phyloP scores from a whole-genome alignment of 2,329 filamentous ascomycete species.

The Hansfordia pulvinata region DNA sequence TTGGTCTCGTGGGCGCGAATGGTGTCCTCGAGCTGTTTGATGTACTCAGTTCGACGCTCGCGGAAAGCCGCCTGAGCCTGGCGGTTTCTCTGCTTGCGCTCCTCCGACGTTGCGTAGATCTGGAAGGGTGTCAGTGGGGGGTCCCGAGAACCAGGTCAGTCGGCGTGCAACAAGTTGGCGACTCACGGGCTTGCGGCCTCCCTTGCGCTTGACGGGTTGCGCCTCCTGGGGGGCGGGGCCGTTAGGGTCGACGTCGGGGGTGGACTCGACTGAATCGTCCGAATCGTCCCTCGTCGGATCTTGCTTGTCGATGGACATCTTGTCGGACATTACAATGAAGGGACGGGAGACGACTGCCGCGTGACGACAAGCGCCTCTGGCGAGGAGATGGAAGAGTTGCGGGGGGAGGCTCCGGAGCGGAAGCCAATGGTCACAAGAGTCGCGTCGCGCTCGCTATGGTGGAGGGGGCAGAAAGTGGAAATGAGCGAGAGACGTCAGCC shows the following conservation, averaged over 20 bases:
- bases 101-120: constrained; percentile 98
- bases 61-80: constrained; percentile 96
- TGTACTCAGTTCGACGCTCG: constrained; percentile 94
- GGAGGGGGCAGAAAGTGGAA: too few species aligned
- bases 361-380: constrained; percentile 25
- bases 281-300: constrained; percentile 42
- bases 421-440: neutral
- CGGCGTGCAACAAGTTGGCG: constrained; percentile 2
- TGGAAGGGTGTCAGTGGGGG: constrained; percentile 23
- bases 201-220: constrained; percentile 82
- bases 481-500: too few species aligned
- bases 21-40: constrained; percentile 95
- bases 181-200: constrained; percentile 87
- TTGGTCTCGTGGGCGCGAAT: constrained; percentile 96
- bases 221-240: constrained; percentile 30
- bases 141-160: constrained; percentile 2
- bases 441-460: constrained; percentile 2
- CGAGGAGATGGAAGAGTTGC: constrained; percentile 4
- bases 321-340: constrained; percentile 45
- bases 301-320: constrained; percentile 53
- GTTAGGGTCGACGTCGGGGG: constrained; percentile 40
- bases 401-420: neutral
- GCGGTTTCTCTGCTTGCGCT: constrained; percentile 92
- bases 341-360: constrained; percentile 23
- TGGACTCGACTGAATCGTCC: constrained; percentile 47